These are phyloP conservation scores for Penicillium corylophilum DNA, from an alignment of 2,329 filamentous ascomycete species.

Conservation along the genomic window DNA sequence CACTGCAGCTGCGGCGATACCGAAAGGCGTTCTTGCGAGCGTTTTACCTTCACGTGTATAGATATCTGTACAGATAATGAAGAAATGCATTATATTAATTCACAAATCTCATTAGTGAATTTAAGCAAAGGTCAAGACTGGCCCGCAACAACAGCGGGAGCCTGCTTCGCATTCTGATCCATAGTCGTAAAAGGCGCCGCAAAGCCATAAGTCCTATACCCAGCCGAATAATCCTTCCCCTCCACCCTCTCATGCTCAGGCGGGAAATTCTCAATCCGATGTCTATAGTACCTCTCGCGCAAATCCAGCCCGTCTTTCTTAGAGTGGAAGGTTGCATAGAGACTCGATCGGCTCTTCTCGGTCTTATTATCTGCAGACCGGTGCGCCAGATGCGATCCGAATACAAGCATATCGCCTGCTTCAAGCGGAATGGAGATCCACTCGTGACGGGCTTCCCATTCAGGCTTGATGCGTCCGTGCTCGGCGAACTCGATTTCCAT, in stretches of 20 bases:
- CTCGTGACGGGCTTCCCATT: constrained; percentile 31
- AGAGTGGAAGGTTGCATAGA: constrained; percentile 31
- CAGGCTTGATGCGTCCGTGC: constrained; percentile 30
- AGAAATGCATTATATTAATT: not conserved
- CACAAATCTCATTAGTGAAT: too few species aligned
- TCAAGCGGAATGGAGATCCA: constrained; percentile 33
- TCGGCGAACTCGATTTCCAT: constrained; percentile 33
- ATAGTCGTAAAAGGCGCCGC: constrained; percentile 22
- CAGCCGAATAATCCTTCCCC: constrained; percentile 23
- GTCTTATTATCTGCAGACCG: constrained; percentile 31
- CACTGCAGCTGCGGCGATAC: not conserved
- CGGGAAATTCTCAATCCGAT: constrained; percentile 25
- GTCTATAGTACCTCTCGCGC: constrained; percentile 25
- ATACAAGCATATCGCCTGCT: constrained; percentile 32
- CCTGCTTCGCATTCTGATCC: not conserved
- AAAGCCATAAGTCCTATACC: constrained; percentile 25
- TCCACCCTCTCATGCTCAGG: constrained; percentile 26
- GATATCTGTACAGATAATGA: not conserved
- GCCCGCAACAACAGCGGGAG: not conserved
- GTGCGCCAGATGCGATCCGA: constrained; percentile 37
- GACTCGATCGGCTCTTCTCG: constrained; percentile 21
- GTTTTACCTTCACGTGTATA: not conserved
- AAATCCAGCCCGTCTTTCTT: constrained; percentile 20
- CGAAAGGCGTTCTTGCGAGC: not conserved
- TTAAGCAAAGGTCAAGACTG: not conserved